Conservation (phyloP, 352 stramenopile species). For the Phytophthora vignae region DNA sequence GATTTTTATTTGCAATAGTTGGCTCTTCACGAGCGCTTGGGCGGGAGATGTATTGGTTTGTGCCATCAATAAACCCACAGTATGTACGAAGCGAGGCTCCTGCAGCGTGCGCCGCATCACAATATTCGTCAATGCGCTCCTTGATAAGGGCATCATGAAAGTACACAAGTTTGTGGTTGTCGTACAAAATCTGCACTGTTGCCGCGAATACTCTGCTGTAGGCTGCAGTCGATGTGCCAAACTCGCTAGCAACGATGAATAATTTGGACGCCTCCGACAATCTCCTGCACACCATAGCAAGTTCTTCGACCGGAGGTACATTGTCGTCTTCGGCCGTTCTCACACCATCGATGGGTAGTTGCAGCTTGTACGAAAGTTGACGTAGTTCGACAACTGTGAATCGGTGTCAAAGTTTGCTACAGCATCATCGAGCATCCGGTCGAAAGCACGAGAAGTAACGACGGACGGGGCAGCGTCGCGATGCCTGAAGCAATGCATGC, state of each 20-base stretch:
- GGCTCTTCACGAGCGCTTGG: too few relatives aligned
- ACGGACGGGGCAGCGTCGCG: background rate
- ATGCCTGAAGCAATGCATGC: too few relatives aligned
- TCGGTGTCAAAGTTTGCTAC: background rate
- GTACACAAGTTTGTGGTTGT: conserved; percentile 2
- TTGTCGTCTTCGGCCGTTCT: background rate
- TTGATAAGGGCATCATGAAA: background rate
- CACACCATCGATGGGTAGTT: background rate
- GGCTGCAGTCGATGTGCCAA: background rate
- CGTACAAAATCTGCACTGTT: background rate
- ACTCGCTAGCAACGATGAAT: conserved; percentile 2
- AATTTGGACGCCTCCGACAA: background rate
- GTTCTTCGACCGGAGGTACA: background rate
- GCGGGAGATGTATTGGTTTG: too few relatives aligned
- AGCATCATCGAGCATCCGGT: conserved; percentile 3
- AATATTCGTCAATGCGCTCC: too few relatives aligned
- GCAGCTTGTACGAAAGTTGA: background rate
- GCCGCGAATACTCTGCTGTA: background rate
- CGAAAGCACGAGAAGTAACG: background rate
- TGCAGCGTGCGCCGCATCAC: too few relatives aligned
- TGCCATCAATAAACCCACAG: too few relatives aligned
- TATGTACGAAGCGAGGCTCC: too few relatives aligned
- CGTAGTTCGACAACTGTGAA: background rate
- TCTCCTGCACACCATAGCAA: background rate
- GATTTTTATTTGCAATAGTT: too few relatives aligned